Conservation (phyloP, 139 green algal species). For the Trebouxia sp. region DNA sequence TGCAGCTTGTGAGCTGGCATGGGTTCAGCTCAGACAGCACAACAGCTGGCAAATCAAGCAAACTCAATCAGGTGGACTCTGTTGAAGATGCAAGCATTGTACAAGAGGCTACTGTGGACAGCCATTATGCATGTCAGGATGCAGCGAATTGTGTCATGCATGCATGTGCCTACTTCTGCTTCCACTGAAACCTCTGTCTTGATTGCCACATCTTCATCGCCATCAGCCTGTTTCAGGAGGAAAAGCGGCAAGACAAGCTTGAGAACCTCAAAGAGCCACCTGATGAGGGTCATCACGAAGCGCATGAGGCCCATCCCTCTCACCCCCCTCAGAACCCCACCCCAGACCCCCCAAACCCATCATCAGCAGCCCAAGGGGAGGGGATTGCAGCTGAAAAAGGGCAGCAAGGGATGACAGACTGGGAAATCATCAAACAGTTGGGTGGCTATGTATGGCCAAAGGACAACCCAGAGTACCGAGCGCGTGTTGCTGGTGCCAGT, state of each 20-base stretch:
- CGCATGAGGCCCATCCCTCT: not conserved
- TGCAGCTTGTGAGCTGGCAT: not conserved
- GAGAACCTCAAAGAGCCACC: not conserved
- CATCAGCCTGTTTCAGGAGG: too few relatives aligned
- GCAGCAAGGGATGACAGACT: constrained; percentile 47
- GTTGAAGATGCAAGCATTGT: too few relatives aligned
- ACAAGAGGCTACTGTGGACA: too few relatives aligned
- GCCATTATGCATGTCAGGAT: too few relatives aligned
- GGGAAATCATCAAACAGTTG: constrained; percentile 60
- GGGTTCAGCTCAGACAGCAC: constrained; percentile 10
- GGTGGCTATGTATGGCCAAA: constrained; percentile 48
- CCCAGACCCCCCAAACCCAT: constrained; percentile 1
- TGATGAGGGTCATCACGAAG: not conserved
- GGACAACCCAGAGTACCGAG: constrained; percentile 55
- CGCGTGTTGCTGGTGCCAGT: constrained; percentile 63
- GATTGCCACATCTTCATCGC: too few relatives aligned
- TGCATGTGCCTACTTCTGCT: too few relatives aligned
- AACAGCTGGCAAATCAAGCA: not conserved
- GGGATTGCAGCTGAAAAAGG: constrained; percentile 7
- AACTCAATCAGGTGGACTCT: too few relatives aligned
- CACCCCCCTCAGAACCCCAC: not conserved
- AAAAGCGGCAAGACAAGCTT: not conserved
- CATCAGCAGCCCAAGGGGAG: constrained; percentile 9
- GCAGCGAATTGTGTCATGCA: too few relatives aligned
- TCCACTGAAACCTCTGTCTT: too few relatives aligned